phyloP scores from a whole-genome alignment of 768 basidiomycete genomes.

The Lyophyllum semitale region DNA sequence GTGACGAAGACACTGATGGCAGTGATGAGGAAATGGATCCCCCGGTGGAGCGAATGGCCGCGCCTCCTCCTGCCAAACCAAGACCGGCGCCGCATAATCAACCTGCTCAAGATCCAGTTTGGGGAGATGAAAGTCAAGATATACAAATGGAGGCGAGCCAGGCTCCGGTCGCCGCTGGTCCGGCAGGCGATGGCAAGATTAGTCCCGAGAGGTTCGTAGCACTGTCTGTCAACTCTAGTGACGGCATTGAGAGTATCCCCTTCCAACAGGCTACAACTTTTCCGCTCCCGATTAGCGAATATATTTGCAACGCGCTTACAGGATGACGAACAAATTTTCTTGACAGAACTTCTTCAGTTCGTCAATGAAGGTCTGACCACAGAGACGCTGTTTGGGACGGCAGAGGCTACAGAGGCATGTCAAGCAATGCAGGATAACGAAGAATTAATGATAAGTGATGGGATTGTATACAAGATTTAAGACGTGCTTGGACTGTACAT shows the following conservation, averaged over 20 bases:
- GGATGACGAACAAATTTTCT: constrained; percentile 76
- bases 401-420: constrained; percentile 76
- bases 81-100: constrained; percentile 24
- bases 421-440: constrained; percentile 76
- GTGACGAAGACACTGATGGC: constrained; percentile 58
- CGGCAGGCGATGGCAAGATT: constrained; percentile 44
- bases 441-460: constrained; percentile 88
- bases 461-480: constrained; percentile 83
- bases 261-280: constrained; percentile 65
- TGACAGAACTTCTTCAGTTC: constrained; percentile 66
- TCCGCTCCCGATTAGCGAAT: constrained; percentile 76
- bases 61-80: constrained; percentile 35
- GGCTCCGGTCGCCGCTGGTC: constrained; percentile 32
- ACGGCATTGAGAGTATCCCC: constrained; percentile 2
- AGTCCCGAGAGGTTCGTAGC: constrained; percentile 60
- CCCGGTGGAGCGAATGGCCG: constrained; percentile 51
- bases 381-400: constrained; percentile 72
- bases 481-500: not conserved
- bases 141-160: constrained; percentile 58
- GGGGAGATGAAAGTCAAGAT: constrained; percentile 71
- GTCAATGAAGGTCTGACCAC: constrained; percentile 78
- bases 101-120: constrained; percentile 56
- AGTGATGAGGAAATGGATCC: constrained; percentile 41
- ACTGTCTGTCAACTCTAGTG: constrained; percentile 6
- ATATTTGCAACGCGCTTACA: constrained; percentile 68